These are phyloP conservation scores for Talaromyces verruculosus DNA, from an alignment of 2,329 filamentous ascomycete species.

Conservation along the genomic window DNA sequence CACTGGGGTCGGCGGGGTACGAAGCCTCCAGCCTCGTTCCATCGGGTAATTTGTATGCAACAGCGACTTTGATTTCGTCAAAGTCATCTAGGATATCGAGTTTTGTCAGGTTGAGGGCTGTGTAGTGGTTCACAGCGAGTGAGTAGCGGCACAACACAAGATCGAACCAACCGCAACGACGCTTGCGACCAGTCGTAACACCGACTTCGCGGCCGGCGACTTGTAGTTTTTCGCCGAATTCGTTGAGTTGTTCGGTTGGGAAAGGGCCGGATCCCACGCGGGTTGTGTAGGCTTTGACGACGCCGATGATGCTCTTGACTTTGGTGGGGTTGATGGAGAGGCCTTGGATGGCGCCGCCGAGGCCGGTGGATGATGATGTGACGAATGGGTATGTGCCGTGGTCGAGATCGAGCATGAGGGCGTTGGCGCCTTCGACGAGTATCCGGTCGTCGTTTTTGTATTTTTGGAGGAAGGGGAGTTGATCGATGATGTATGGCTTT, in stretches of 20 bases:
- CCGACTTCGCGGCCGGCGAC: conserved; percentile 56
- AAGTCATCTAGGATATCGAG: conserved; percentile 65
- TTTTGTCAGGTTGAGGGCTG: conserved; percentile 62
- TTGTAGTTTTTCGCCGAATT: conserved; percentile 58
- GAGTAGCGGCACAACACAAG: conserved; percentile 64
- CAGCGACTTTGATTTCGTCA: conserved; percentile 62
- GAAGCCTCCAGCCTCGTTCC: conserved; percentile 52
- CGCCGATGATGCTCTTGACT: conserved; percentile 60
- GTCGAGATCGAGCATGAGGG: conserved; percentile 61
- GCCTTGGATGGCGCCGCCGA: conserved; percentile 56
- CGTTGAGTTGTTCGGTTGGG: conserved; percentile 61
- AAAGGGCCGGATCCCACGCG: conserved; percentile 62
- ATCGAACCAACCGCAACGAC: conserved; percentile 66
- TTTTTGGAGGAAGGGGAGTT: conserved; percentile 55
- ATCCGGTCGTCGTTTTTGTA: conserved; percentile 55
- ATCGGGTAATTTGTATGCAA: conserved; percentile 54
- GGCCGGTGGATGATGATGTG: conserved; percentile 50
- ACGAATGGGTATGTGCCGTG: conserved; percentile 55
- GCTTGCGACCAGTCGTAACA: conserved; percentile 60
- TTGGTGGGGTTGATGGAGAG: conserved; percentile 59
- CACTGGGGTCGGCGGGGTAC: conserved; percentile 59
- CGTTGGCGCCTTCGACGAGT: conserved; percentile 64
- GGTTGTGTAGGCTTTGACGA: conserved; percentile 66
- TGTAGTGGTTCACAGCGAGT: conserved; percentile 55
- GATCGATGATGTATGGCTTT: conserved; percentile 43